Base-by-base conservation (phyloP, 805 yeast genomes). In the Suhomyces vadensis region DNA sequence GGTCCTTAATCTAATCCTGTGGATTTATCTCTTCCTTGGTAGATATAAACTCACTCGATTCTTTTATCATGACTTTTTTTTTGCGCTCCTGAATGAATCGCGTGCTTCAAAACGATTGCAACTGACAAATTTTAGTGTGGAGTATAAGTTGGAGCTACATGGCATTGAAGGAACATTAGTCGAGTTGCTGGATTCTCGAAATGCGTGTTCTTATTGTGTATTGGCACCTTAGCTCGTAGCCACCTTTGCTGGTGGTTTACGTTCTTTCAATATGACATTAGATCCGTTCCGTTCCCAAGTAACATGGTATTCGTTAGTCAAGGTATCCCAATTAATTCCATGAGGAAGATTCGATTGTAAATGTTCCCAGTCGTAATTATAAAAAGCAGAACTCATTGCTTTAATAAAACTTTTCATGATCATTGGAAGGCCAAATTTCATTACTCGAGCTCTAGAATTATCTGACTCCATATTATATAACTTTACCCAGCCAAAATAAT, bases 381-480 rank as follows among this genome's bases (percentile, higher is more conserved):
- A 63, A 65, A 79, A 57, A 50, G 77, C 35, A 56, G 39, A 59
- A 51, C 47, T 52, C 26, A 62, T 48, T 54, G 47, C 61, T 29
- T 21, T 39, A 39, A 51, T 56, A 56, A 81, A 75, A 57, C 37
- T 52, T 24, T 29, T 45, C 14, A 57, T 53, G 66, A 63, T 72
- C 51, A 29, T 47, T 9, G 40, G 43, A 4, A 65, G 47, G 0
- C 83, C 82, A 46, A 69, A 64, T 13, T 59, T 47, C 82, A 79
- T 66, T 13, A 74, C 50, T 47, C 69, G 63, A 1, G 69, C 49
- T 19, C 53, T 49, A 9, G 64, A 57, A 13, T 57, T 61, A 47
- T 69, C 68, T 2, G 53, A 50, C 39, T 73, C 73, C 20, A 54
- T 42, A 24, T 66, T 54, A 50, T 69, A 72, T 1, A 55, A 47